phyloP scores from a whole-genome alignment of 345 rosid species.

The Brassica juncea region DNA sequence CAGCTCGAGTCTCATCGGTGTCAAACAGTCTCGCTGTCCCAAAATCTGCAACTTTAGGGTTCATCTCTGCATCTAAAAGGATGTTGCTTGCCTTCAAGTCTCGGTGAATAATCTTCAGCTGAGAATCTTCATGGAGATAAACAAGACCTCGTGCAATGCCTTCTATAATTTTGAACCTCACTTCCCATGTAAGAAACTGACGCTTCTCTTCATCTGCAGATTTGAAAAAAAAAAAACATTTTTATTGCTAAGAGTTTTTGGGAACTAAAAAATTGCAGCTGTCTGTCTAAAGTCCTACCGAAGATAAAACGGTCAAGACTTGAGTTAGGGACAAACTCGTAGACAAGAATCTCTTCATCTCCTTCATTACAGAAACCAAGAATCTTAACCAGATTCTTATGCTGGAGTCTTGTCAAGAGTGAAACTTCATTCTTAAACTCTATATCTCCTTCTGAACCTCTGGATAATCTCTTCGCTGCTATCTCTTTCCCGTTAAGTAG shows the following conservation, averaged over 20 bases:
- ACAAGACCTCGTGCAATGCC: too few relatives aligned
- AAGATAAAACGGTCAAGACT: slow-evolving; percentile 55
- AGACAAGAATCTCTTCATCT: slow-evolving; percentile 50
- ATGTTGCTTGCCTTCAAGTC: too few relatives aligned
- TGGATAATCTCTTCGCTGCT: background rate
- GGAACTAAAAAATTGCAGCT: background rate
- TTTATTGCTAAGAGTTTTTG: background rate
- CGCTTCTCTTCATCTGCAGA: slow-evolving; percentile 30
- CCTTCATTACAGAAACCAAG: slow-evolving; percentile 51
- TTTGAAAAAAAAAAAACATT: too few relatives aligned
- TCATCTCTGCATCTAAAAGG: too few relatives aligned
- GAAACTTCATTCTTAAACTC: slow-evolving; percentile 58
- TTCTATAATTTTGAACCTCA: too few relatives aligned
- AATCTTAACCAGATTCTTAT: slow-evolving; percentile 54
- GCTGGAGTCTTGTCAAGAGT: slow-evolving; percentile 59
- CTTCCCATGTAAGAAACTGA: too few relatives aligned
- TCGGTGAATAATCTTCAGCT: too few relatives aligned
- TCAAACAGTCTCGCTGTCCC: too few relatives aligned
- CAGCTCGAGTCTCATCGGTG: too few relatives aligned
- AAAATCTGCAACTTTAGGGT: too few relatives aligned
- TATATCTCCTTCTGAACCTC: slow-evolving; percentile 49
- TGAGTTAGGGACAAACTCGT: slow-evolving; percentile 50
- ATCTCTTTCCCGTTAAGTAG: background rate
- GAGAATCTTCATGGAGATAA: too few relatives aligned
- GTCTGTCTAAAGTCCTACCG: slow-evolving; percentile 29